phyloP scores from a whole-genome alignment of 108 stramenopile species.

The Cyclostephanos invisitatus region DNA sequence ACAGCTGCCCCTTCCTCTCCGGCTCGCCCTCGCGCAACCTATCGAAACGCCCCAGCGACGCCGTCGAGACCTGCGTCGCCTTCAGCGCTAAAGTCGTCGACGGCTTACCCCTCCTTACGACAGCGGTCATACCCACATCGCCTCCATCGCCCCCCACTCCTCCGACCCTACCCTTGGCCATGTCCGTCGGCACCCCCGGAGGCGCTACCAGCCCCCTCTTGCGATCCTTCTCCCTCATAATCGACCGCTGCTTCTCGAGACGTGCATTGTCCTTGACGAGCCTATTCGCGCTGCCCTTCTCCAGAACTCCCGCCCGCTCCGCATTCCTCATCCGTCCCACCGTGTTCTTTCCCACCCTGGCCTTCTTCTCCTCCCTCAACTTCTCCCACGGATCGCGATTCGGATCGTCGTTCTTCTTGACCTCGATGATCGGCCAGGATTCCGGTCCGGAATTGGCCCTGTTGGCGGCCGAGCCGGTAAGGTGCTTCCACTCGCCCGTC shows the following conservation, averaged over 20 bases:
- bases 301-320: conserved; percentile 66
- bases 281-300: conserved; percentile 71
- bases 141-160: not conserved
- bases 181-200: conserved; percentile 76
- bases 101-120: conserved; percentile 59
- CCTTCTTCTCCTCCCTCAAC: conserved; percentile 69
- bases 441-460: conserved; percentile 61
- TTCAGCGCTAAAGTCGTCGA: conserved; percentile 65
- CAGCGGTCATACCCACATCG: not conserved
- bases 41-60: conserved; percentile 85
- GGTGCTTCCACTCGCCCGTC: conserved; percentile 81
- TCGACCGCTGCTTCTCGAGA: conserved; percentile 50
- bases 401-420: conserved; percentile 82
- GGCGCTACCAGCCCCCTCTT: conserved; percentile 61
- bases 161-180: conserved; percentile 26
- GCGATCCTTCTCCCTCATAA: conserved; percentile 53
- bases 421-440: conserved; percentile 90
- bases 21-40: conserved; percentile 83
- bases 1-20: conserved; percentile 48
- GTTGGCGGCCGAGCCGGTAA: conserved; percentile 80
- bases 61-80: conserved; percentile 83
- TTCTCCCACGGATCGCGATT: conserved; percentile 85
- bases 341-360: conserved; percentile 69
- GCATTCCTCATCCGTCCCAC: conserved; percentile 75
- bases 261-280: conserved; percentile 57